Evolutionary conservation across 2,329 filamentous ascomycete species (phyloP).

Genomic region (Aspergillus transmontanensis): DNA sequence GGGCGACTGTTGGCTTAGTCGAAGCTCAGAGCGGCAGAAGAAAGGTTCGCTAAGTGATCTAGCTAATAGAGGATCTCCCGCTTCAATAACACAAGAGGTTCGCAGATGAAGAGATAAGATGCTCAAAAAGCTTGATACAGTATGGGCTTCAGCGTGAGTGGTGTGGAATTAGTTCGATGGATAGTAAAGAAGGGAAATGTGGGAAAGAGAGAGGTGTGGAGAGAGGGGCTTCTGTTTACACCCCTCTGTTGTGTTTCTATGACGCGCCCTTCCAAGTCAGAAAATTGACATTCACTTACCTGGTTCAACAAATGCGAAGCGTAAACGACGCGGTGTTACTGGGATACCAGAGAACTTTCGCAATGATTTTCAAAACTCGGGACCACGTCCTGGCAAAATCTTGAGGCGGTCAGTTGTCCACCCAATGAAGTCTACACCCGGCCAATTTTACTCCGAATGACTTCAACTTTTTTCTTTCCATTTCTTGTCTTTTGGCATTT

Average conservation of each 20-base stretch:
- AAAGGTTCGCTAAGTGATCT: neutral
- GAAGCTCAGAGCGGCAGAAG: constrained; percentile 1
- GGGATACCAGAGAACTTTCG: neutral
- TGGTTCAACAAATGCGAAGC: constrained; percentile 8
- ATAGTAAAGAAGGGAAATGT: constrained; percentile 11
- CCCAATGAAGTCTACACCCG: neutral
- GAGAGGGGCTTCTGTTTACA: neutral
- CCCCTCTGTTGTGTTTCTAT: constrained; percentile 7
- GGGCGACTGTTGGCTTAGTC: constrained; percentile 1
- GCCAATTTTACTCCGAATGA: neutral
- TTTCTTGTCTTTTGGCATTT: neutral
- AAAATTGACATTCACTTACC: constrained; percentile 17
- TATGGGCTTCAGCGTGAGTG: neutral
- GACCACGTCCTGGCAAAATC: constrained; percentile 21
- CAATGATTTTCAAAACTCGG: constrained; percentile 19
- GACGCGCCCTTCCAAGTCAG: constrained; percentile 7
- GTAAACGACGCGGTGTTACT: neutral
- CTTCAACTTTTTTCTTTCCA: neutral
- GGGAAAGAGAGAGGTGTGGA: constrained; percentile 4
- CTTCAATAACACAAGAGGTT: neutral
- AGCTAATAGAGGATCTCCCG: neutral
- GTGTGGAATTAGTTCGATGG: constrained; percentile 1
- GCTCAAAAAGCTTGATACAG: neutral
- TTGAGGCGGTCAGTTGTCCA: constrained; percentile 14
- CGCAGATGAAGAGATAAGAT: neutral